Evolutionary conservation across 2,329 filamentous ascomycete genomes (phyloP), one percentile per base, ranked within the genome.

Genomic region (Penicillium verrucosum): DNA sequence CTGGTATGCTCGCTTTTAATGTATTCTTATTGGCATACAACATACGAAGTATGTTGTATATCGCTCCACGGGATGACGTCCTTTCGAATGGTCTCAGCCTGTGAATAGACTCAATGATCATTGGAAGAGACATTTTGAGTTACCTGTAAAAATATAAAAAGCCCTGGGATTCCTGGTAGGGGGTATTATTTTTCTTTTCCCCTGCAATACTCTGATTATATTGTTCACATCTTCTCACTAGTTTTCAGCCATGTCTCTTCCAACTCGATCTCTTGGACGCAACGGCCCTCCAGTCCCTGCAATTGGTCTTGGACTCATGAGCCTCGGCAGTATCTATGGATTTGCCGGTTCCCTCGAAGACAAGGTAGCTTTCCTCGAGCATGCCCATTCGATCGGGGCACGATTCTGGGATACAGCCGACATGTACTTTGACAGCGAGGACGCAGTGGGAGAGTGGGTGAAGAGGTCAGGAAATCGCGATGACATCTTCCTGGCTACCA

Each of bases 401-500:
- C 63, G 54, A 3, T 69, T 71, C 57, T 70, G 70, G 68, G 71
- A 74, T 37, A 60, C 61, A 12, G 67, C 70, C 4, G 70, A 72
- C 43, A 46, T 70, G 7, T 74, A 74, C 41, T 51, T 42, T 0
- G 68, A 71, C 59, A 68, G 57, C 38, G 70, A 69, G 30, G 60
- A 61, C 9, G 25, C 62, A 3, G 47, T 76, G 1, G 70, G 72
- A 1, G 68, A 72, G 59, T 78, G 75, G 75, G 69, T 77, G 59
- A 68, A 68, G 51, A 64, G 64, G 11, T 71, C 73, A 0, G 70
- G 66, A 8, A 71, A 75, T 25, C 68, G 74, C 0, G 64, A 73
- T 1, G 63, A 77, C 8, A 72, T 78, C 52, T 77, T 77, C 62
- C 65, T 77, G 0, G 70, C 73, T 0, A 72, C 71, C 7, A 77